A percentile compares a stretch with the other conserved stretches of the same genome.
Evolutionary conservation across 306 rosid genomes (phyloP).

Genomic region (Citrullus amarus): DNA sequence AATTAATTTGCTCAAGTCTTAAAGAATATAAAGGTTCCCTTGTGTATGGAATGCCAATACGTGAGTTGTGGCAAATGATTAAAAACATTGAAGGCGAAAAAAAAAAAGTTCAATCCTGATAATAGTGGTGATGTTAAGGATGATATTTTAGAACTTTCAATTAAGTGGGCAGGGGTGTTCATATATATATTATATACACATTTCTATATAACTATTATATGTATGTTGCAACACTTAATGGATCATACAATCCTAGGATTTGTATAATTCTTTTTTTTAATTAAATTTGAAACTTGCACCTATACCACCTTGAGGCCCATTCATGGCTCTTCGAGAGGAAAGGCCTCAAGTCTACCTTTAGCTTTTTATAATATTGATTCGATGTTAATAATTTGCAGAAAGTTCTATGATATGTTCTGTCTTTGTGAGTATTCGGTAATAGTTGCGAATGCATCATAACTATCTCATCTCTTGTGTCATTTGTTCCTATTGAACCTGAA

Average conservation of each 20-base stretch:
- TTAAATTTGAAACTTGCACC: not conserved
- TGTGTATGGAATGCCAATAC: not conserved
- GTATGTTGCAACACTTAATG: not conserved
- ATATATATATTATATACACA: not conserved
- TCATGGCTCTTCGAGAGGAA: not conserved
- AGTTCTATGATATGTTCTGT: not conserved
- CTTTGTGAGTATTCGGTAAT: not conserved
- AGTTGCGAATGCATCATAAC: constrained; percentile 3
- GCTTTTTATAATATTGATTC: not conserved
- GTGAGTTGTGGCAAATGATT: not conserved
- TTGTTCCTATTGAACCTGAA: not conserved
- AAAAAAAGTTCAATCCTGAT: not conserved
- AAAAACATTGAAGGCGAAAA: too few species aligned
- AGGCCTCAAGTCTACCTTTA: not conserved
- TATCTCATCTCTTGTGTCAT: not conserved
- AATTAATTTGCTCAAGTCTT: not conserved
- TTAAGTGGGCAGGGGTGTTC: not conserved
- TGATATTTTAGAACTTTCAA: not conserved
- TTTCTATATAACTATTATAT: not conserved
- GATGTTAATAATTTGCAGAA: not conserved
- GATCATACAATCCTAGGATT: not conserved
- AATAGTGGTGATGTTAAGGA: not conserved
- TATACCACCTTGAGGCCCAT: not conserved
- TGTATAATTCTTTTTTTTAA: not conserved
- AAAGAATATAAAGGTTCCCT: not conserved